phyloP scores from a whole-genome alignment of 805 yeast genomes.

The Kluyveromyces wickerhamii region DNA sequence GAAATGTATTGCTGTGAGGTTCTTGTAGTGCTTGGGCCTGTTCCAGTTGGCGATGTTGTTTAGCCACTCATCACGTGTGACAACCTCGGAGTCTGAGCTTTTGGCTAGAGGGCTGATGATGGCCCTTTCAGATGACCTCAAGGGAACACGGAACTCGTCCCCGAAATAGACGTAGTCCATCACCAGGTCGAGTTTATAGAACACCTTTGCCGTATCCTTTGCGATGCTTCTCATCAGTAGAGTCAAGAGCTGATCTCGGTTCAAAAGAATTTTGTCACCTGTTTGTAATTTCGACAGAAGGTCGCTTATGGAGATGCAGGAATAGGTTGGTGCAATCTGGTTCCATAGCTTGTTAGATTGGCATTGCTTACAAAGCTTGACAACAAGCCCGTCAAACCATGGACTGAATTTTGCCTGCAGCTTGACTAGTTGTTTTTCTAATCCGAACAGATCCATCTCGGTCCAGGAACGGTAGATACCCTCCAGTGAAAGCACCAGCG shows the following conservation, averaged over 20 bases:
- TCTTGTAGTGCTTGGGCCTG: constrained; percentile 10
- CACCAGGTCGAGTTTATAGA: constrained; percentile 24
- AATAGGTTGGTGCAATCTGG: constrained; percentile 21
- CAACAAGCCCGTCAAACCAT: constrained; percentile 11
- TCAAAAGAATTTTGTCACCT: constrained; percentile 5
- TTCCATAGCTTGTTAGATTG: constrained; percentile 22
- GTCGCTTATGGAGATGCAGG: constrained; percentile 23
- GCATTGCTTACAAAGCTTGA: constrained; percentile 11
- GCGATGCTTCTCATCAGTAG: constrained; percentile 24
- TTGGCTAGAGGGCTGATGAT: background rate
- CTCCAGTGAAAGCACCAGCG: constrained; percentile 11
- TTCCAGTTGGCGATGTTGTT: constrained; percentile 19
- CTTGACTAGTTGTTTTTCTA: constrained; percentile 11
- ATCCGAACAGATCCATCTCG: constrained; percentile 9
- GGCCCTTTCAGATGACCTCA: constrained; percentile 4
- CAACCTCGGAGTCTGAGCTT: background rate
- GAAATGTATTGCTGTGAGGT: constrained; percentile 6
- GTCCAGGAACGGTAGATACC: constrained; percentile 13
- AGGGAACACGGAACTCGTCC: constrained; percentile 16
- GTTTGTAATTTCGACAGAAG: constrained; percentile 14
- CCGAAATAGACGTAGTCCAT: constrained; percentile 25
- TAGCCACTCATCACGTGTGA: constrained; percentile 14
- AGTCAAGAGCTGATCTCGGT: constrained; percentile 22
- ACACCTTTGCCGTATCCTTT: constrained; percentile 20
- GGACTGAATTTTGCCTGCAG: constrained; percentile 8